Evolutionary conservation across 176 grass and related monocot species (phyloP), one percentile per base, ranked within the genome.

Genomic region (Eremochloa ophiuroides): DNA sequence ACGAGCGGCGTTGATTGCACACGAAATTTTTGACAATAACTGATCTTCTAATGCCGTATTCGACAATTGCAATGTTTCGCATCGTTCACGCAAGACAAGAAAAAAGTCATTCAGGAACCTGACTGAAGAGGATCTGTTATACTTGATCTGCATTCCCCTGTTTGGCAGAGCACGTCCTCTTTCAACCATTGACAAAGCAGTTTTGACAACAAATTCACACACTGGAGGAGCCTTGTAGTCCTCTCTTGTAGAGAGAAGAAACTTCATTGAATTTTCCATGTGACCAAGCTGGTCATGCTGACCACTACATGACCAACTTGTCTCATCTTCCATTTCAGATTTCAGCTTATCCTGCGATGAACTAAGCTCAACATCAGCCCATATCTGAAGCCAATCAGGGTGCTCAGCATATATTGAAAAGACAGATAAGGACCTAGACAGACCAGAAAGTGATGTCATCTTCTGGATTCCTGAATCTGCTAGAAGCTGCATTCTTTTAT

Each of bases 351-450:
- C 75, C 30, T 88, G 81, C 64, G 95, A 86, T 77, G 84, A 88
- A 74, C 61, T 76, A 73, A 95, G 84, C 79, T 98, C 95, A 76
- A 95, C 87, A 47, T 76, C 62, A 47, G 88, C 86, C 92, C 95
- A 98, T 59, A 93, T 95, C 46, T 77, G 81, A 89, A 98, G 90
- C 92, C 95, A 98, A 70, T 98, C 86, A 58, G 86, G 88, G 86
- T 98, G 92, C 13, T 89, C 88, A 62, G 69, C 59, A 55, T 95
- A 98, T 84, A 93, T 84, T 61, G 95, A 95, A 58, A 95, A 89
- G 66, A 91, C 84, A 30, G 90, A 89, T 60, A 95, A 85, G 20
- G 95, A 93, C 80, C 85, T 87, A 46, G 84, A 91, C 31, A 88
- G 37, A 42, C 61, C 88, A 75, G 85, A 76, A 91, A 93, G 34